Conservation (phyloP, 495 filamentous ascomycete species). For the Daldinia concentrica region DNA sequence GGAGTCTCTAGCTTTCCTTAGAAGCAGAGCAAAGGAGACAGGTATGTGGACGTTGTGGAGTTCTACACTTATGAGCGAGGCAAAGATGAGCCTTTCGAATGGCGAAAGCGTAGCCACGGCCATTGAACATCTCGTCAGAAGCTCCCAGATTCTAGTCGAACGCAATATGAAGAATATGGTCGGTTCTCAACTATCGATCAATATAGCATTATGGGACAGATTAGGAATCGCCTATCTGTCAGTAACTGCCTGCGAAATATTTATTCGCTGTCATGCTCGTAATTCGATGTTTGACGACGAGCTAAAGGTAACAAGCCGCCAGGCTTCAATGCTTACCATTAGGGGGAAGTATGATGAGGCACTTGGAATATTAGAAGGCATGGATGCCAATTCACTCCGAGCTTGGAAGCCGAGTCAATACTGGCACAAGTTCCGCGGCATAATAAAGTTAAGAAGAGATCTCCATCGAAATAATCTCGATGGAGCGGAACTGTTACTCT, state of each 20-base stretch:
- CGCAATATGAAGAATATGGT: constrained; percentile 76
- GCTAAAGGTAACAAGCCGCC: constrained; percentile 65
- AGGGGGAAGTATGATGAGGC: constrained; percentile 78
- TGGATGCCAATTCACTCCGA: constrained; percentile 72
- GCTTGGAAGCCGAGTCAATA: constrained; percentile 82
- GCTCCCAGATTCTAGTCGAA: constrained; percentile 81
- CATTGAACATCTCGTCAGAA: constrained; percentile 80
- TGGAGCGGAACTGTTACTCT: constrained; percentile 73
- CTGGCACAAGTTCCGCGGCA: constrained; percentile 76
- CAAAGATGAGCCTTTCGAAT: constrained; percentile 76
- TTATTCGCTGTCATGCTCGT: constrained; percentile 74
- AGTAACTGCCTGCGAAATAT: constrained; percentile 74
- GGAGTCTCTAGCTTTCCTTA: constrained; percentile 84
- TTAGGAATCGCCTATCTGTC: constrained; percentile 76
- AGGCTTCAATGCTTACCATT: constrained; percentile 56
- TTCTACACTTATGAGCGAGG: constrained; percentile 85
- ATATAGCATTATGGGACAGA: constrained; percentile 76
- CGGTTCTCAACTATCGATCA: constrained; percentile 75
- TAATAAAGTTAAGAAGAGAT: constrained; percentile 75
- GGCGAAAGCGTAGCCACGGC: constrained; percentile 83
- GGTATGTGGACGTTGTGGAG: constrained; percentile 89
- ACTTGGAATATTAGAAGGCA: constrained; percentile 67
- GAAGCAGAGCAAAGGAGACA: constrained; percentile 85
- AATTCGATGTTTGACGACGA: constrained; percentile 78
- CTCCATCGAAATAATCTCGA: constrained; percentile 76